A percentile compares a stretch with the other conserved stretches of the same genome.
Evolutionary conservation across 2,329 filamentous ascomycete genomes (phyloP).

Genomic region (Epichloe sylvatica): DNA sequence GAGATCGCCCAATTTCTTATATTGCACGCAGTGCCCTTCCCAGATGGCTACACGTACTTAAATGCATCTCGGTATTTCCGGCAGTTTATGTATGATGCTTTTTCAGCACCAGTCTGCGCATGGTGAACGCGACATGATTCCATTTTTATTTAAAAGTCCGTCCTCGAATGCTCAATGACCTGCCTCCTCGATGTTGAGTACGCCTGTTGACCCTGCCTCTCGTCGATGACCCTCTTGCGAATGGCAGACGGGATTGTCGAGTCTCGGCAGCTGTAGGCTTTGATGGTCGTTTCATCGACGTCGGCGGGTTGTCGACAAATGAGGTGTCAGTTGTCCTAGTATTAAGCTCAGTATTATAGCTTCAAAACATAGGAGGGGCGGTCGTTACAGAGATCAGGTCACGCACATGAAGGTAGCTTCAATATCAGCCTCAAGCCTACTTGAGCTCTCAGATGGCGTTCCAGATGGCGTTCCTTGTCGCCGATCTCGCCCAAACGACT

Average conservation of each 20-base stretch:
- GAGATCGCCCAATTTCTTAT: not conserved
- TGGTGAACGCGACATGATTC: not conserved
- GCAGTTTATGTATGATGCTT: not conserved
- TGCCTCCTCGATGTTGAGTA: slow-evolving; percentile 28
- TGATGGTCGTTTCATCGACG: slow-evolving; percentile 35
- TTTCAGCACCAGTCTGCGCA: not conserved
- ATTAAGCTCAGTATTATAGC: not conserved
- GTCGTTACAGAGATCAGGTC: not conserved
- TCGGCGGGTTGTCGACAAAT: slow-evolving; percentile 71
- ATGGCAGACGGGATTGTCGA: slow-evolving; percentile 34
- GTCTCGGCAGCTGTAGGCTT: slow-evolving; percentile 30
- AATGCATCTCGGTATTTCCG: not conserved
- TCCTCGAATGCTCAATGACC: slow-evolving; percentile 31
- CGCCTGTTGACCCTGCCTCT: slow-evolving; percentile 16
- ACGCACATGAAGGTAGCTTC: slow-evolving; percentile 78
- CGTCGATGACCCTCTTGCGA: slow-evolving; percentile 26
- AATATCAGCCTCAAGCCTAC: slow-evolving; percentile 28
- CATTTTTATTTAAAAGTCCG: slow-evolving; percentile 29
- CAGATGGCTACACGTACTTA: not conserved
- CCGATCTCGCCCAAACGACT: slow-evolving; percentile 62
- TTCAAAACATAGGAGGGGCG: slow-evolving; percentile 7
- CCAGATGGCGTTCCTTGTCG: slow-evolving; percentile 41
- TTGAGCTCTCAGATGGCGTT: slow-evolving; percentile 9
- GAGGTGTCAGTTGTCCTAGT: slow-evolving; percentile 76
- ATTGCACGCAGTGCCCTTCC: not conserved